phyloP scores from a whole-genome alignment of 148 eudicot genomes.

The Rhododendron ovatum region DNA sequence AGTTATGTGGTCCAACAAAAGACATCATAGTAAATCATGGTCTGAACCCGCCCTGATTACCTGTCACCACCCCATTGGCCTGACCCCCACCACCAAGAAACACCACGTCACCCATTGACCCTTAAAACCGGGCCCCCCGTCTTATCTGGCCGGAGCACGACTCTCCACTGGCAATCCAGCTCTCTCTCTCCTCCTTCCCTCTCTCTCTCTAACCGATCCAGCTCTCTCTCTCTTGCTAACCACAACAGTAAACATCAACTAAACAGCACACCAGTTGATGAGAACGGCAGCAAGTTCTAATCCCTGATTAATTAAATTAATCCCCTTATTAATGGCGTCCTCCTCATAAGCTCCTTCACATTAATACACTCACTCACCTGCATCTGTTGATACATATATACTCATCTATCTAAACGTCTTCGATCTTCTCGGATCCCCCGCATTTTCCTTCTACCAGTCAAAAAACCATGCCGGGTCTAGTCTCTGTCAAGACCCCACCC shows the following conservation, averaged over 20 bases:
- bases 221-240: background rate
- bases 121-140: background rate
- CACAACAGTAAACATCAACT: constrained; percentile 2
- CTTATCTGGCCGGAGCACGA: background rate
- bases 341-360: background rate
- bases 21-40: background rate
- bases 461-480: constrained; percentile 68
- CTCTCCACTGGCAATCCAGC: background rate
- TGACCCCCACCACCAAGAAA: background rate
- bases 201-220: background rate
- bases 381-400: background rate
- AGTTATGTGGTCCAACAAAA: constrained; percentile 4
- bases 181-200: background rate
- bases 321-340: background rate
- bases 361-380: background rate
- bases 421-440: background rate
- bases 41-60: background rate
- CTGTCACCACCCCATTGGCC: background rate
- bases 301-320: constrained; percentile 5
- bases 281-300: constrained; percentile 22
- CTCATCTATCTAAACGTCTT: background rate
- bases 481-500: constrained; percentile 79
- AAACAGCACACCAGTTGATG: background rate
- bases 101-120: background rate
- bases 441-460: background rate